Evolutionary conservation across 164 flowering plant species (phyloP), one percentile per base, ranked within the genome.

Genomic region (Magnolia changhungtana): DNA sequence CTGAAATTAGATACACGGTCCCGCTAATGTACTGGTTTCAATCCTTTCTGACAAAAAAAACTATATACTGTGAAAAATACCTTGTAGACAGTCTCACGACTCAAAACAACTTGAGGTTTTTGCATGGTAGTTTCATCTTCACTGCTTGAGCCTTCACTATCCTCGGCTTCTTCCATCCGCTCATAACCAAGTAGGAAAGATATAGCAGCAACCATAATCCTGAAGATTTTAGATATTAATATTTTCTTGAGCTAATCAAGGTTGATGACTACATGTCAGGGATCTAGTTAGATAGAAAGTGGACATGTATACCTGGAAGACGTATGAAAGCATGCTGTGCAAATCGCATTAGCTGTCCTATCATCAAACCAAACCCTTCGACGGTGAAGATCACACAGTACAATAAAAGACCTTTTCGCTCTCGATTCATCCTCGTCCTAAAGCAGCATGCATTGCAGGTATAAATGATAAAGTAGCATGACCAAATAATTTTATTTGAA

Each of bases 351-450:
- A 69, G 97, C 97, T 24, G 96, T 92, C 79, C 92, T 89, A 23
- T 90, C 98, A 85, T 94, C 98, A 83, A 89, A 90, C 99, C 99
- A 96, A 45, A 94, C 90, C 84, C 85, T 92, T 74, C 97, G 88
- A 67, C 91, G 81, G 67, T 94, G 98, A 77, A 96, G 94, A 80
- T 93, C 93, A 83, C 97, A 89, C 8, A 93, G 82, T 9, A 90
- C 89, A 66, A 83, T 74, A 75, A 96, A 95, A 1, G 99, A 72
- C 71, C 96, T 86, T 83, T 87, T 96, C 6, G 99, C 95, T 79
- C 78, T 86, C 8, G 78, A 75, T 85, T 95, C 98, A 80, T 93
- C 95, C 76, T 91, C 95, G 80, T 87, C 87, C 98, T 93, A 78
- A 24, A 67, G 20, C 61, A 76, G 71, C n/a, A 78, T 4, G 24